These are phyloP conservation scores for Geosmithia flava DNA, from an alignment of 2,329 filamentous ascomycete species.

Conservation along the genomic window DNA sequence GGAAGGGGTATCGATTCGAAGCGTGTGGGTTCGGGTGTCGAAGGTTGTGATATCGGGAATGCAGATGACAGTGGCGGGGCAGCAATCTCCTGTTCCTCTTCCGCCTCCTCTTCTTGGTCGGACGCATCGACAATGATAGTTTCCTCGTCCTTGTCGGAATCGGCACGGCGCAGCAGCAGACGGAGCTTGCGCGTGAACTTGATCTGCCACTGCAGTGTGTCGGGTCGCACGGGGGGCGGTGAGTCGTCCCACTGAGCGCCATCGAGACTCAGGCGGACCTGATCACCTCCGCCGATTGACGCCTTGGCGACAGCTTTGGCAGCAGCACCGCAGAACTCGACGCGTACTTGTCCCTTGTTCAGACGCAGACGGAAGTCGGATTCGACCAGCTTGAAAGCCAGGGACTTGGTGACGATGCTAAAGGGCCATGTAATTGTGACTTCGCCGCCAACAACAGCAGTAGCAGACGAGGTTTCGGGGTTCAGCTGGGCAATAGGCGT, in stretches of 20 bases:
- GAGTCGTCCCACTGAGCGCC: conserved; percentile 55
- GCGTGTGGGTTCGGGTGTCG: not conserved
- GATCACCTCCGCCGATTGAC: conserved; percentile 67
- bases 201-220: conserved; percentile 45
- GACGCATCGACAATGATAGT: conserved; percentile 36
- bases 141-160: conserved; percentile 29
- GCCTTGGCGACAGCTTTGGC: conserved; percentile 57
- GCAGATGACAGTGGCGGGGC: not conserved
- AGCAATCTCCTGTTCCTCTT: not conserved
- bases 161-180: conserved; percentile 27
- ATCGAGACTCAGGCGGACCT: conserved; percentile 54
- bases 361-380: conserved; percentile 71
- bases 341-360: conserved; percentile 66
- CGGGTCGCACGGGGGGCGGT: conserved; percentile 25
- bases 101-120: conserved; percentile 8
- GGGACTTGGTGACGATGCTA: conserved; percentile 60
- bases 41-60: not conserved
- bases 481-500: conserved; percentile 42
- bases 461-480: conserved; percentile 31
- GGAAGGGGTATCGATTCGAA: not conserved
- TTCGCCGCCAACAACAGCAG: conserved; percentile 49
- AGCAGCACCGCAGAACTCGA: conserved; percentile 58
- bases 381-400: conserved; percentile 74
- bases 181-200: conserved; percentile 37
- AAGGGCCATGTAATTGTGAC: conserved; percentile 89